phyloP scores from a whole-genome alignment of 768 basidiomycete genomes.

The Cystofilobasidium macerans region DNA sequence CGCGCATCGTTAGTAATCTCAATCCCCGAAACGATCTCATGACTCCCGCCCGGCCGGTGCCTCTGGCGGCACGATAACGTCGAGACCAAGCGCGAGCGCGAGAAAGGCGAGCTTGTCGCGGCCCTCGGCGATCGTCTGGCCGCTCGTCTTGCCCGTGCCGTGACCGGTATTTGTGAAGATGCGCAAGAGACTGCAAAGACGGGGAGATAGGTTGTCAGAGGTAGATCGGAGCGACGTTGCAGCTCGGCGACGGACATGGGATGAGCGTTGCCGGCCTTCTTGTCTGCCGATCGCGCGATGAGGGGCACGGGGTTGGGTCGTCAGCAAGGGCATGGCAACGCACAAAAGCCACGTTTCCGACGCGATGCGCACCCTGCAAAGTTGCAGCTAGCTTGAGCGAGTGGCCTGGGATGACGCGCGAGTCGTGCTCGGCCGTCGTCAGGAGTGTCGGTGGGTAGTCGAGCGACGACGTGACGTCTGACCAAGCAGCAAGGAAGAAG shows the following conservation, averaged over 20 bases:
- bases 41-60: too few species aligned
- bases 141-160: constrained; percentile 22
- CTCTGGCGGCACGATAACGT: too few species aligned
- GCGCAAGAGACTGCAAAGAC: constrained; percentile 3
- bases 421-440: constrained; percentile 23
- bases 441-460: constrained; percentile 13
- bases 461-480: constrained; percentile 5
- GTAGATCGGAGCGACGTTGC: background rate
- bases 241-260: background rate
- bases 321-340: background rate
- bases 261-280: background rate
- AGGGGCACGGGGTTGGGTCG: background rate
- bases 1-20: too few species aligned
- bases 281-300: background rate
- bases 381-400: constrained; percentile 22
- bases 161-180: constrained; percentile 24
- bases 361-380: constrained; percentile 7
- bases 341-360: background rate
- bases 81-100: constrained; percentile 2
- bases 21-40: too few species aligned
- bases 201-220: background rate
- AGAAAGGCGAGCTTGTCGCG: constrained; percentile 18
- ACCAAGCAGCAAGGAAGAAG: background rate
- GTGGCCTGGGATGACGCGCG: constrained; percentile 24
- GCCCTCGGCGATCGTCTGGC: constrained; percentile 16